Conservation (phyloP, 768 basidiomycete genomes). For the Dendrothele bispora region DNA sequence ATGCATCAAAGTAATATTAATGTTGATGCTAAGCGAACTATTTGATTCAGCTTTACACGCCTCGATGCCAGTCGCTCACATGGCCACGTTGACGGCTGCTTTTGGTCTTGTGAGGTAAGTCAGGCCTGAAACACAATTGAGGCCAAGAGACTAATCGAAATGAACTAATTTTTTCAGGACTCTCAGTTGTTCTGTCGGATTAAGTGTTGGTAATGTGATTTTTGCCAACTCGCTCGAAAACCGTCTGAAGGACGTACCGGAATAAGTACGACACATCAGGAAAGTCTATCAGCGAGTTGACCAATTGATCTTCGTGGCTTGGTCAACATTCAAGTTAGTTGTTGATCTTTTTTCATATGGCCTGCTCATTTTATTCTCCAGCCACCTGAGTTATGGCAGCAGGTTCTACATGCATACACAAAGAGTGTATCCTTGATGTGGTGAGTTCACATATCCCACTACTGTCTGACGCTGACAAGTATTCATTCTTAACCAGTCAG, state of each 20-base stretch:
- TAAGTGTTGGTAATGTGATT: conserved; percentile 71
- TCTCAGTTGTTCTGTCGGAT: conserved; percentile 71
- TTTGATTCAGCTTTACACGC: conserved; percentile 71
- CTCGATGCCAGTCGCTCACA: conserved; percentile 83
- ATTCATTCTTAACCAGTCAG: background rate
- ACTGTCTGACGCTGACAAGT: background rate
- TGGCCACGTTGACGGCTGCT: conserved; percentile 76
- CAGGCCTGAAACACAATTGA: background rate
- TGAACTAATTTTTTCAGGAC: conserved; percentile 37
- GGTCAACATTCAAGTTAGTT: background rate
- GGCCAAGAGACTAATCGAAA: background rate
- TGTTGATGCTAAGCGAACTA: conserved; percentile 45
- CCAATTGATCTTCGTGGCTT: background rate
- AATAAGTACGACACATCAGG: background rate
- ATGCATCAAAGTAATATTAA: too few relatives aligned
- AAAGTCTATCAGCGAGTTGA: background rate
- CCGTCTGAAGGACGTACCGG: conserved; percentile 1
- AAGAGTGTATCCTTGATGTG: background rate
- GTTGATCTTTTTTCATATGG: too few relatives aligned
- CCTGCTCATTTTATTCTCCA: background rate
- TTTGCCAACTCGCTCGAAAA: conserved; percentile 48
- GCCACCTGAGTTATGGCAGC: background rate
- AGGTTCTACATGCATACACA: background rate
- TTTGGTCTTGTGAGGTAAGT: conserved; percentile 67
- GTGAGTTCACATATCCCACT: background rate